phyloP scores from a whole-genome alignment of 2,329 filamentous ascomycete genomes.

The Clathrospora elynae region DNA sequence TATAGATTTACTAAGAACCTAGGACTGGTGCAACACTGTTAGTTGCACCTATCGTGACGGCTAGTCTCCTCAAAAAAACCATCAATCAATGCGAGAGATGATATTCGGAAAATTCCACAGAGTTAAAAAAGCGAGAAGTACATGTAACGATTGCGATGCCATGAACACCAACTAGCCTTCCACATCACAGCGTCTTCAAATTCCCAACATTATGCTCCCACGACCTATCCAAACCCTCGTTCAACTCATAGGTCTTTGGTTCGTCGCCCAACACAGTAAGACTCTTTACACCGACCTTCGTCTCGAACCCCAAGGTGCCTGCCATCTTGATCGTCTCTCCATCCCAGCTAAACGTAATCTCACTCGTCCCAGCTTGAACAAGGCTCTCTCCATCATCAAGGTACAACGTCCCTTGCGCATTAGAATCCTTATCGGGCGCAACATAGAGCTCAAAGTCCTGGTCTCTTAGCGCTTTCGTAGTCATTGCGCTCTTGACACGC shows the following conservation, averaged over 20 bases:
- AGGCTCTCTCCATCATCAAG: constrained; percentile 77
- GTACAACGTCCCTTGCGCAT: constrained; percentile 70
- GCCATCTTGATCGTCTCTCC: constrained; percentile 57
- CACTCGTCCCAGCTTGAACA: constrained; percentile 60
- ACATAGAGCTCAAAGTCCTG: constrained; percentile 74
- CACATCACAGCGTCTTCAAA: constrained; percentile 8
- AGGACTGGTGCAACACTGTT: too few species aligned
- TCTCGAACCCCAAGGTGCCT: constrained; percentile 61
- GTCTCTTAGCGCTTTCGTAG: constrained; percentile 65
- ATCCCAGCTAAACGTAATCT: constrained; percentile 65
- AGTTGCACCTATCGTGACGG: too few species aligned
- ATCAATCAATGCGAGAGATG: too few species aligned
- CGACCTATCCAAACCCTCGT: constrained; percentile 26
- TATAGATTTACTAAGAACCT: too few species aligned
- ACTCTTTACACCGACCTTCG: constrained; percentile 28
- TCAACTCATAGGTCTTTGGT: constrained; percentile 29
- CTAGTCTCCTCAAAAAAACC: too few species aligned
- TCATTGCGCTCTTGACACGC: constrained; percentile 62
- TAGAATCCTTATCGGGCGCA: constrained; percentile 65
- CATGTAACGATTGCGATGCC: background rate
- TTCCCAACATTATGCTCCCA: constrained; percentile 28
- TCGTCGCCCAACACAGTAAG: constrained; percentile 29
- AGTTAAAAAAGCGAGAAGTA: too few species aligned
- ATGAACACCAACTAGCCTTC: background rate
- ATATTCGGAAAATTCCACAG: too few species aligned